Base-by-base conservation (phyloP, 805 yeast genomes). In the Wickerhamiella slavikovae region DNA sequence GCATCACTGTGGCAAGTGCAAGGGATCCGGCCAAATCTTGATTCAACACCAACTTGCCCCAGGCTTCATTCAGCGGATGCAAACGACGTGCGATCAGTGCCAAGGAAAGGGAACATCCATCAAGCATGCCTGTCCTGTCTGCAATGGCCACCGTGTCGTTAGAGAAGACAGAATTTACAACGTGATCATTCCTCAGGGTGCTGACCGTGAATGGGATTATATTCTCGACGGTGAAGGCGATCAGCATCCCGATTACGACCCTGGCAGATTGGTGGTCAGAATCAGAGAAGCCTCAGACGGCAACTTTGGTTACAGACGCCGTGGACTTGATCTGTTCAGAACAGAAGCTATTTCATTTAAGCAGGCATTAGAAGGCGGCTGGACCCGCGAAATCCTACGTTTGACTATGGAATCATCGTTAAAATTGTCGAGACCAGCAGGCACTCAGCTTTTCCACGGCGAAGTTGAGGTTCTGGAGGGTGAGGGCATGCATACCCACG, bases 51-150 rank as follows among this genome's bases (percentile, higher is more conserved):
- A 83, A 48, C 52, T 85, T 39, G 95, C 79, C 0, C 92, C 91
- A 4, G 83, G 83, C 5, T 78, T 89, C 80, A 57, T 78, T 36
- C 96, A 89, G 52, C 76, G 72, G 36, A 62, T 83, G 41, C 85
- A 78, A 48, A 64, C 70, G 25, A 60, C 62, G 3, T 89, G 98
- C 62, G 80, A 75, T 31, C 54, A 56, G 29, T 89, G 98, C 60
- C 54, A 57, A 8, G 96, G 96, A 21, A 55, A 60, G 25, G 98
- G 98, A 9, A 57, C 66, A 32, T 52, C 60, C 5, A 72, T 79
- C 24, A 56, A 63, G 27, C 57, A 73, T 38, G 60, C 61, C 25
- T 89, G 98, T 57, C 47, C 57, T 12, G 52, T 47, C 20, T 89
- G 98, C 52, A 49, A 58, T 9, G 98, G 98, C 2, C 36, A 52